Percentiles rank a stretch among this genome's conserved stretches.
Evolutionary conservation across 345 rosid species (phyloP).

Genomic region (Combretum micranthum): DNA sequence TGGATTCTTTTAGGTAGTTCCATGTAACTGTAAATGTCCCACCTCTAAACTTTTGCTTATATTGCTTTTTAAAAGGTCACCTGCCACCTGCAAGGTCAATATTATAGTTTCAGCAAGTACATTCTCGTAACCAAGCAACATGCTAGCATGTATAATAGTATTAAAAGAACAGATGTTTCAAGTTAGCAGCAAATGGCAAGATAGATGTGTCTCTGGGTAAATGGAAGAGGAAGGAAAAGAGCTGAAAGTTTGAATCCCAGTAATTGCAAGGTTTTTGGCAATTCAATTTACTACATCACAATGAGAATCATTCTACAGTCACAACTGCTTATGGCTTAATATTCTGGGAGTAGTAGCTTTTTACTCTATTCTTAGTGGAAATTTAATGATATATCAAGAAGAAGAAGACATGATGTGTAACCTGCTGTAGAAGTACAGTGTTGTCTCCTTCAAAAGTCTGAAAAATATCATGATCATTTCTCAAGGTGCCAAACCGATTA

Average conservation of each 20-base stretch:
- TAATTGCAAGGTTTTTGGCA: too few species aligned
- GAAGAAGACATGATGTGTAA: slow-evolving; percentile 9
- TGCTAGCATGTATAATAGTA: neutral
- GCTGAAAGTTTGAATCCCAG: too few species aligned
- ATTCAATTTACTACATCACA: too few species aligned
- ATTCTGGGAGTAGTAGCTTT: too few species aligned
- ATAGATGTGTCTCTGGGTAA: too few species aligned
- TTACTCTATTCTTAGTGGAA: neutral
- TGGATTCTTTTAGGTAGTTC: slow-evolving; percentile 92
- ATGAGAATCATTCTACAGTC: too few species aligned
- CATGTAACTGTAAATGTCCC: slow-evolving; percentile 90
- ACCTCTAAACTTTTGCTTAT: slow-evolving; percentile 89
- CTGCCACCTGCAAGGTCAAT: slow-evolving; percentile 63
- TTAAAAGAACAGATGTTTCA: too few species aligned
- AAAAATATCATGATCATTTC: slow-evolving; percentile 95
- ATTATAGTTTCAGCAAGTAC: neutral
- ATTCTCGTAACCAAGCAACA: neutral
- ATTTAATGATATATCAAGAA: neutral
- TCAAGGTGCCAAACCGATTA: slow-evolving; percentile 90
- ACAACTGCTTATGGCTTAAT: too few species aligned
- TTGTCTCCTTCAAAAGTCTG: slow-evolving; percentile 99
- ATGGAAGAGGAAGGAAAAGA: too few species aligned
- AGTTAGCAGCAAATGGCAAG: too few species aligned
- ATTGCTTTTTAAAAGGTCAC: slow-evolving; percentile 79
- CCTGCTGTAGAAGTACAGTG: slow-evolving; percentile 98